Percentiles rank a stretch among this genome's conserved stretches.
phyloP scores from a whole-genome alignment of 805 yeast species.

The Alloascoidea hylecoeti region DNA sequence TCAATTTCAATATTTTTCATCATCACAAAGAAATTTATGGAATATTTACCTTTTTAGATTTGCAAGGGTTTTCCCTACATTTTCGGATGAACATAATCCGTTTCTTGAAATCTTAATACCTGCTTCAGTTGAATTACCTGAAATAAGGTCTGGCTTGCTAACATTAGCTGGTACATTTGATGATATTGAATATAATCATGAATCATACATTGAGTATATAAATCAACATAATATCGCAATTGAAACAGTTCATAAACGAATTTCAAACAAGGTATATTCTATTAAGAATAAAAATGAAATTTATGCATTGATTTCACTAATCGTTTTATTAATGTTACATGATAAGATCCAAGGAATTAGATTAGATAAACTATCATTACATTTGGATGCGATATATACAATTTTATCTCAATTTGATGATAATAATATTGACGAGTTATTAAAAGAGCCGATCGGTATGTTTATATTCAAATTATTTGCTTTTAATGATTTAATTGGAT shows the following conservation, averaged over 20 bases:
- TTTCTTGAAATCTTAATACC: neutral
- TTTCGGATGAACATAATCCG: neutral
- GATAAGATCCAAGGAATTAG: neutral
- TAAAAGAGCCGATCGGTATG: neutral
- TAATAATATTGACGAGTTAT: neutral
- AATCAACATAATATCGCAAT: slow-evolving; percentile 1
- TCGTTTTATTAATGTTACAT: neutral
- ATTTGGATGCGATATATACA: neutral
- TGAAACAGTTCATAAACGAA: neutral
- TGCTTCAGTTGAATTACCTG: neutral
- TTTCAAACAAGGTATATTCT: neutral
- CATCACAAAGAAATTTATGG: neutral
- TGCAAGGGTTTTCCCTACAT: neutral
- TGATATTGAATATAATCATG: slow-evolving; percentile 1
- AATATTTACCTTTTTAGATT: neutral
- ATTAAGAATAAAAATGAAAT: neutral
- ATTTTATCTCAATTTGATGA: neutral
- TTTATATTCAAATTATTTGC: slow-evolving; percentile 1
- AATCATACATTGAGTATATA: neutral
- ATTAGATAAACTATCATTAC: neutral
- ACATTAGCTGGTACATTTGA: neutral
- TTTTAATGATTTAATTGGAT: neutral
- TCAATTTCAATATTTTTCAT: too few species aligned
- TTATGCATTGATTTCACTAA: neutral
- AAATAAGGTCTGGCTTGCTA: neutral